Base-by-base conservation (phyloP, 805 yeast genomes). In the Maudiozyma barnettii region DNA sequence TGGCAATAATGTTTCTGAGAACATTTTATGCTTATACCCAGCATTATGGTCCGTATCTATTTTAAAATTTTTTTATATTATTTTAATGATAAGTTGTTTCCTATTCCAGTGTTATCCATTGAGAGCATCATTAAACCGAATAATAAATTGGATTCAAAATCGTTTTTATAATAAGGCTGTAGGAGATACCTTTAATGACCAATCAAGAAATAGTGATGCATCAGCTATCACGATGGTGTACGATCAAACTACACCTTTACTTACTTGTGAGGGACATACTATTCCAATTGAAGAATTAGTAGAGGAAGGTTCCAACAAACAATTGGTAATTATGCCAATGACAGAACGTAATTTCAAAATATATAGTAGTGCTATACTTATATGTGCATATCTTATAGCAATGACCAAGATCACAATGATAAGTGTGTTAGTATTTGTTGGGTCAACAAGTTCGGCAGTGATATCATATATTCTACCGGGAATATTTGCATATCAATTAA, bases 51-150 rank as follows among this genome's bases (percentile, higher is more conserved):
- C 82, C 18, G 77, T 93, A 1, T 82, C 86, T 0, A 63, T 89
- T 39, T 96, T 95, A 2, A 72, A 91, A 52, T 67, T 82, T 9
- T 83, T 88, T 4, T 88, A 89, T 52, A 89, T 84, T 5, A 70
- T 86, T 12, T 68, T 89, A 63, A 95, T 89, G 26, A 73, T 83
- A 52, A 72, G 87, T 47, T 82, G 91, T 16, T 89, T 79, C 60
- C 96, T 96, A 6, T 67, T 89, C 51, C 95, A 88, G 74, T 77
- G 88, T 57, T 95, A 88, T 56, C 96, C 96, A 0, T 85, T 93
- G 29, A 73, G 96, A 54, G 81, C 84, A 2, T 84, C 95, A 0
- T 73, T 83, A 33, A 79, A 83, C 56, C 86, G 86, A 60, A 80
- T 88, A 31, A 62, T 78, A 35, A 77, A 72, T 56, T 81, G 75